Evolutionary conservation across 2,329 filamentous ascomycete species (phyloP), one percentile per base, ranked within the genome.

Genomic region (Chaetomium sp.): DNA sequence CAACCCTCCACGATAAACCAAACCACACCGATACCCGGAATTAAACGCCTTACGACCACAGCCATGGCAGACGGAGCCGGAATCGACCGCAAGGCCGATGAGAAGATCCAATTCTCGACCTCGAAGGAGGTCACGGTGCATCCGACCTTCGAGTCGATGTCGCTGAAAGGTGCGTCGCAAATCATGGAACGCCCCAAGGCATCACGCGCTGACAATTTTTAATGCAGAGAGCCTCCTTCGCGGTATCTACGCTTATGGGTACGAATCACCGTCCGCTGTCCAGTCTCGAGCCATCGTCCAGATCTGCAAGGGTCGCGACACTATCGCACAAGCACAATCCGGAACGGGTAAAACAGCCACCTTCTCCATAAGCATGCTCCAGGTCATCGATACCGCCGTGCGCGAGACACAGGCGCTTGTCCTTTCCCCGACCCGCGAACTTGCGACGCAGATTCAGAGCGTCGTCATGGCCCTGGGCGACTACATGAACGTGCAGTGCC

Each of bases 391-490:
- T 76, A 96, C 93, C 8, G 92, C 91, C 49, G 90, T 97, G 62
- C 90, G 93, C 73, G 92, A 97, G 80, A 95, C 92, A 45, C 93
- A 97, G 82, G 95, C 95, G 5, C 88, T 99, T 53, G 93, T 99
- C 10, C 87, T 99, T 9, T 97, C 95, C 4, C 95, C 95, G 2
- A 98, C 94, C 23, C 92, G 95, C 76, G 95, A 99, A 85, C 83
- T 99, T 70, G 95, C 95, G 54, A 97, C 94, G 31, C 95, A 99
- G 80, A 99, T 99, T 70, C 95, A 99, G 80, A 97, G 92, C 42
- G 95, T 99, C 65, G 91, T 99, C 72, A 96, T 98, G 88, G 95
- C 95, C n/a, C 87, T 99, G n/a, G 95, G 95, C 70, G 95, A 99
- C 79, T 99, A 97, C 83, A 98, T 99, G 95, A 97, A 97, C 76